Conservation (phyloP, 1,284 basidiomycete species). For the Malassezia japonica region DNA sequence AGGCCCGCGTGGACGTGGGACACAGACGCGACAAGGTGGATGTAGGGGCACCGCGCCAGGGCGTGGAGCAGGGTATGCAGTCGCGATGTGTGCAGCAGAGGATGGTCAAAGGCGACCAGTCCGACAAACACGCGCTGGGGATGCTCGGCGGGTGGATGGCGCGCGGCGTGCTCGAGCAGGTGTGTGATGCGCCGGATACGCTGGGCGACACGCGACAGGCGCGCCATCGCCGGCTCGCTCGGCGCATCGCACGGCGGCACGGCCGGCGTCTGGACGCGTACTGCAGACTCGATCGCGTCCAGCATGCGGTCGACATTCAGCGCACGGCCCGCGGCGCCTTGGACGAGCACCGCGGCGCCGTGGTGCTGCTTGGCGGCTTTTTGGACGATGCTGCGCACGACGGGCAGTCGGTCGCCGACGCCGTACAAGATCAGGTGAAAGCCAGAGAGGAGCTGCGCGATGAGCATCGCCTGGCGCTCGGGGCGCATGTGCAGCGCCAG, state of each 20-base stretch:
- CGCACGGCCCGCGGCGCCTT: slow-evolving; percentile 16
- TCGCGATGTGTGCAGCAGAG: slow-evolving; percentile 10
- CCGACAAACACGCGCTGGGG: slow-evolving; percentile 11
- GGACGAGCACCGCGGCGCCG: slow-evolving; percentile 11
- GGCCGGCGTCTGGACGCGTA: background rate
- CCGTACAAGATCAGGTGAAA: slow-evolving; percentile 16
- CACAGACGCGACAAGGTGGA: slow-evolving; percentile 12
- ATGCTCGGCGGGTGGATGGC: background rate
- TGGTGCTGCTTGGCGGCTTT: background rate
- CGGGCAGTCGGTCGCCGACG: slow-evolving; percentile 9
- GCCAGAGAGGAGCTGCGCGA: slow-evolving; percentile 11
- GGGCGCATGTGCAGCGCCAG: slow-evolving; percentile 4
- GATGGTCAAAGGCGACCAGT: slow-evolving; percentile 12
- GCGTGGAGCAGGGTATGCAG: slow-evolving; percentile 17
- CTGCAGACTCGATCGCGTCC: slow-evolving; percentile 12
- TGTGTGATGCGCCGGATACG: slow-evolving; percentile 5
- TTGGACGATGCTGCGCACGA: slow-evolving; percentile 4
- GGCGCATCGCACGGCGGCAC: background rate
- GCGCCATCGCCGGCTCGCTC: background rate
- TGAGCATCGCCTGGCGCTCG: background rate
- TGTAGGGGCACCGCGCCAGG: slow-evolving; percentile 7
- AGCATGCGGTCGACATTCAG: slow-evolving; percentile 11
- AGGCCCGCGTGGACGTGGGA: slow-evolving; percentile 16
- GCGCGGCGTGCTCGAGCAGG: background rate
- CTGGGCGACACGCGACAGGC: slow-evolving; percentile 9